Evolutionary conservation across 495 filamentous ascomycete genomes (phyloP), one percentile per base, ranked within the genome.

Genomic region (Venustampulla echinocandica): DNA sequence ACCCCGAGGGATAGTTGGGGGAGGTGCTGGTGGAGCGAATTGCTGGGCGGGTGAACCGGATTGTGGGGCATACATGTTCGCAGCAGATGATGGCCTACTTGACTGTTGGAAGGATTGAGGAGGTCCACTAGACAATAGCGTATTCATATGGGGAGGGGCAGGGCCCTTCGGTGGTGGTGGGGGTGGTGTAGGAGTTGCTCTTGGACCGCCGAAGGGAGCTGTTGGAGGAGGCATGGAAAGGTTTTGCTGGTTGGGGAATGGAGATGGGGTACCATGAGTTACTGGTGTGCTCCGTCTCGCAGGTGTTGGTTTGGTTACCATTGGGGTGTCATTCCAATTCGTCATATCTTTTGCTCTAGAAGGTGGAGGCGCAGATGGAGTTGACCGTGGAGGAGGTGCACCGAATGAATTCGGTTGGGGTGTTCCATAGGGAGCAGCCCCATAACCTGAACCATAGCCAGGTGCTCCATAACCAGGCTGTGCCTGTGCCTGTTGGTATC

Each of bases 281-380:
- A 74, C 77, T 22, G 89, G 88, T 10, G 89, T 94, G 28, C 69
- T 72, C 56, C 81, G 74, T 45, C 88, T 76, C 10, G 81, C 74
- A 10, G 74, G 68, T 20, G 82, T 77, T 32, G 82, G 69, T 60
- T 90, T 93, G 22, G 78, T 74, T 21, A 95, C 85, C 54, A 94
- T 79, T 0, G 92, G 92, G 46, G 90, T 80, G 64, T 99, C 92
- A 54, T 99, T 99, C 92, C 92, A 99, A 43, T 82, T 82, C 25
- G 78, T 76, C 33, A 79, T 76, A 47, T 84, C 80, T 47, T 76
- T 78, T 49, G 75, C 74, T 47, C 78, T 84, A 14, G 84, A 74
- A 42, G 88, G 87, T 10, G 85, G 82, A 43, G 73, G 69, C 15
- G 64, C 59, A 38, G 53, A 49, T 20, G 71, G 70, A 17, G 56